phyloP scores from a whole-genome alignment of 73 alveolate species.

The Paramecium sonneborni region DNA sequence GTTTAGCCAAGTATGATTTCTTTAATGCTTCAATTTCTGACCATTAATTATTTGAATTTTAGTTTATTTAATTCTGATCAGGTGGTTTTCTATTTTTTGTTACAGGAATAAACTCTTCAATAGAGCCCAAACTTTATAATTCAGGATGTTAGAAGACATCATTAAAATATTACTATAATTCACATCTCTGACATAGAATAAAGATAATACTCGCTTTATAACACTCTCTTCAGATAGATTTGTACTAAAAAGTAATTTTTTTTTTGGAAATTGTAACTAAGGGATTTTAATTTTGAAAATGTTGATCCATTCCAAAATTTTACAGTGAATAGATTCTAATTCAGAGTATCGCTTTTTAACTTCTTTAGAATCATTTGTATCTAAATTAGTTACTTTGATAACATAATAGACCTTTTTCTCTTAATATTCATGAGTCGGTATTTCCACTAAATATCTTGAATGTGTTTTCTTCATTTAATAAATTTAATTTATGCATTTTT shows the following conservation, averaged over 20 bases:
- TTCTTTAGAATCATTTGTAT: background rate
- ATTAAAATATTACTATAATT: constrained; percentile 7
- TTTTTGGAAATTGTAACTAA: background rate
- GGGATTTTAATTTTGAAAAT: constrained; percentile 1
- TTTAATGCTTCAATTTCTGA: background rate
- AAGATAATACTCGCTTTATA: background rate
- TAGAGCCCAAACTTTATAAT: background rate
- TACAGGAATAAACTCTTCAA: constrained; percentile 23
- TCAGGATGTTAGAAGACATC: constrained; percentile 10
- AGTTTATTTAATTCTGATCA: background rate
- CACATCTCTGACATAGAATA: background rate
- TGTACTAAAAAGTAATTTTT: background rate
- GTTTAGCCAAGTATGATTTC: background rate
- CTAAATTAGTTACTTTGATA: background rate
- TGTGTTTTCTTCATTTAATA: background rate
- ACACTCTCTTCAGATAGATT: constrained; percentile 9
- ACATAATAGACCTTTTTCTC: constrained; percentile 23
- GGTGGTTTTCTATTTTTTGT: background rate
- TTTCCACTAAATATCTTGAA: background rate
- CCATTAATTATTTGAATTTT: background rate
- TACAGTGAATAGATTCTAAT: constrained; percentile 1
- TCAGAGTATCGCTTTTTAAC: constrained; percentile 8
- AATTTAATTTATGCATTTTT: background rate
- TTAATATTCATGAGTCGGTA: background rate
- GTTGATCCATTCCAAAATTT: constrained; percentile 27